phyloP scores from a whole-genome alignment of 139 green algal species.

The Dunaliella primolecta region DNA sequence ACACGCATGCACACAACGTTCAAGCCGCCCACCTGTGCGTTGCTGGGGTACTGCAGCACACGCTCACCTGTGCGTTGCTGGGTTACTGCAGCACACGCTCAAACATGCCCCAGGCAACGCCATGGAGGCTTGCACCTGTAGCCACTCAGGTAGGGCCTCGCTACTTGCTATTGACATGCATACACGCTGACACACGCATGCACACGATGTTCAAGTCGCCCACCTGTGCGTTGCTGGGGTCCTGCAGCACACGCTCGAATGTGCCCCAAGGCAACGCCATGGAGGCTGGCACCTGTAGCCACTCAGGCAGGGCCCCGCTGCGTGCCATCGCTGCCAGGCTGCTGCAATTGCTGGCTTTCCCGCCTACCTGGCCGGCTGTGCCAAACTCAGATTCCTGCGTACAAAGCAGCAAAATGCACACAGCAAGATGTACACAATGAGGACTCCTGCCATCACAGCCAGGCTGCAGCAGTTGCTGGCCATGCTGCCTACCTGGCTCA shows the following conservation, averaged over 20 bases:
- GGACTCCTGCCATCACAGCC: no score
- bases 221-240: constrained; percentile 44
- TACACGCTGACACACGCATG: no score
- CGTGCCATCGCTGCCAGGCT: constrained; percentile 33
- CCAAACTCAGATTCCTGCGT: constrained; percentile 55
- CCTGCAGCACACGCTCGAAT: constrained; percentile 72
- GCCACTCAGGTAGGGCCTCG: background rate
- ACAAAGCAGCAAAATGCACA: constrained; percentile 25
- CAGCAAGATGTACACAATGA: background rate
- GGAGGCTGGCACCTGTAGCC: constrained; percentile 20
- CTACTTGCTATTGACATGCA: background rate
- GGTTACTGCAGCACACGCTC: constrained; percentile 62
- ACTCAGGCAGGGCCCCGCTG: background rate
- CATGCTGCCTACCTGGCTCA: no score
- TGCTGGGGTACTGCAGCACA: constrained; percentile 52
- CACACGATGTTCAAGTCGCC: no score
- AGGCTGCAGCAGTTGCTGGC: no score
- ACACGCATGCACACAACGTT: no score
- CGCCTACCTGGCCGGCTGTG: constrained; percentile 58
- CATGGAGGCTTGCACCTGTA: constrained; percentile 34
- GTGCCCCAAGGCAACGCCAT: constrained; percentile 82
- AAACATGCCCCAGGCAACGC: constrained; percentile 83
- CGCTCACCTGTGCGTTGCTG: constrained; percentile 76
- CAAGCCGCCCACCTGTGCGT: constrained; percentile 31
- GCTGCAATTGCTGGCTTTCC: constrained; percentile 74